Base-by-base conservation (phyloP, 768 basidiomycete species). In the Boletus vinaceobasis region DNA sequence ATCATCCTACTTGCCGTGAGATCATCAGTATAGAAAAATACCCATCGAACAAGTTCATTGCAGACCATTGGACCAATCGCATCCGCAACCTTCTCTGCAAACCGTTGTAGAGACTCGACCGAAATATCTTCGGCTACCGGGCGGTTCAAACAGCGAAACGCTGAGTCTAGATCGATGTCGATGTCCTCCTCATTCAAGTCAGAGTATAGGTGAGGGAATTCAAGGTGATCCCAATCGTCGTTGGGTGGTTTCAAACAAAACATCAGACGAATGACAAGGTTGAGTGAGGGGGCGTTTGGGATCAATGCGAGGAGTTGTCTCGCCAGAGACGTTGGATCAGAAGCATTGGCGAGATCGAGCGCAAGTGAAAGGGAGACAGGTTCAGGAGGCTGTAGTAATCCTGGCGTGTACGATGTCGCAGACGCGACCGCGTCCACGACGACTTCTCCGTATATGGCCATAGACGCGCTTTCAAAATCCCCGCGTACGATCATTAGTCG, bases 401-500 rank as follows among this genome's bases (percentile, higher is more conserved):
- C 72, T 17, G 81, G 75, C 54, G 78, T 71, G 65, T 82, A 82
- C 13, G 68, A 63, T 2, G 70, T 58, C 11, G 67, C 67, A 8
- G 77, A 52, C 4, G 68, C 61, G 8, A 72, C 60, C 3, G 67
- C 53, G 33, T 87, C 84, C 13, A 78, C 70, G 17, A 83, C 76
- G 14, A 82, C 62, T 32, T 88, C 79, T 21, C 80, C 80, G 48
- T 79, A 79, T 55, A 79, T 74, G 48, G 63, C 68, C 60, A 69
- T 70, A 10, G 69, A 61, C 19, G 88, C 72, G 54, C 73, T 74
- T 46, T 81, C 72, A 67, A 90, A 91, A 35, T 80, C 74, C n/a
- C 90, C 90, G 63, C 85, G 86, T 57, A 93, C 77, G 53, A 92
- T 87, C 79, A 93, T 84, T 31, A 92, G 75, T 42, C 90, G 85